Evolutionary conservation across 257 asterid genomes (phyloP), one percentile per base, ranked within the genome.

Genomic region (Nicotiana knightiana): DNA sequence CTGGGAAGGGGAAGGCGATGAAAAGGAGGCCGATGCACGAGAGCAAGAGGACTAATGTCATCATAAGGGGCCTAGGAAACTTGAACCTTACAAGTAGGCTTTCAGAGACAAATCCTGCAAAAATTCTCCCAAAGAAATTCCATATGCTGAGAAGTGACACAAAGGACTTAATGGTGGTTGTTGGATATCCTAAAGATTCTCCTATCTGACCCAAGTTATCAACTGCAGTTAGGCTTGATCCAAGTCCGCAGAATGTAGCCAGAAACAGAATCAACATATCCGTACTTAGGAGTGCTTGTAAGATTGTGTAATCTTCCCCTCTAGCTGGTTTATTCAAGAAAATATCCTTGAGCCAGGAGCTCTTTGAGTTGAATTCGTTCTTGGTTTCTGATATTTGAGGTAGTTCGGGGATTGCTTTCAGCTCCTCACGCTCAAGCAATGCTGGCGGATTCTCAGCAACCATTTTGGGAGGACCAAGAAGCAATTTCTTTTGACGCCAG

Each of bases 111-210:
- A 87, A 87, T 11, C 89, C 89, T 1, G 89, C 66, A 37, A 87
- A 84, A 30, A 87, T 87, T 81, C 89, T 80, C 0, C 89, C 87
- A 6, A 87, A 84, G 53, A 71, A 87, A 67, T 87, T 87, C 87
- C 87, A 84, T 82, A 87, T 82, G 82, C 87, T 87, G 64, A 87
- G 86, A 16, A 87, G 89, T 8, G 89, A 84, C n/a, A 87, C 86
- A 62, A 87, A 87, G n/a, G 89, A 84, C 26, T 87, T 84, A 21
- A 84, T 64, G 10, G 83, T 87, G 10, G 71, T 83, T 43, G 66
- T 6, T 10, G 81, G 87, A 76, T 87, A 87, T 37, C 87, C 89
- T 75, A 87, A 37, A 0, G 89, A 84, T 9, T 82, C 86, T 1
- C 87, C 89, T 59, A 86, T 86, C 66, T 86, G 89, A 16, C 87